Conservation (phyloP, 1,139 yeast genomes). For the Pichia sp. region DNA sequence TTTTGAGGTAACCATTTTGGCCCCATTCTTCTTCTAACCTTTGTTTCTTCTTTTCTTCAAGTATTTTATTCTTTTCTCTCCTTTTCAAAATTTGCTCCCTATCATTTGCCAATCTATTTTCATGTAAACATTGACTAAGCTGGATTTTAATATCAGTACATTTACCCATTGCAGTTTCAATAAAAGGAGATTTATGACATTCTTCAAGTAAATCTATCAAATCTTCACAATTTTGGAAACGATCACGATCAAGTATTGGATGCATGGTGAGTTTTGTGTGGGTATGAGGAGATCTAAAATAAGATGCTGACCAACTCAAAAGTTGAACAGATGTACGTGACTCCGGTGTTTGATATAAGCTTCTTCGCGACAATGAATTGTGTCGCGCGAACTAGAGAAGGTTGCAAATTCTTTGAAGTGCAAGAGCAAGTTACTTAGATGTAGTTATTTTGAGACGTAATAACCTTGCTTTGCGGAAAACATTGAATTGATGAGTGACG, state of each 20-base stretch:
- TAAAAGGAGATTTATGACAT: conserved; percentile 70
- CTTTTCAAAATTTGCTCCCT: conserved; percentile 53
- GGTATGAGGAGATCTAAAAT: too few relatives aligned
- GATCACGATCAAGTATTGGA: conserved; percentile 28
- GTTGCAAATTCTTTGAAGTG: not conserved
- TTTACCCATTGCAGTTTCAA: conserved; percentile 70
- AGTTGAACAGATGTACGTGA: not conserved
- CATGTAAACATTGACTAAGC: conserved; percentile 69
- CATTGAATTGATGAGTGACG: conserved; percentile 38
- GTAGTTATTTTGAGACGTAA: not conserved
- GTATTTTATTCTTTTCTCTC: conserved; percentile 46
- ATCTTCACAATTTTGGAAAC: conserved; percentile 50
- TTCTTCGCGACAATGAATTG: too few relatives aligned
- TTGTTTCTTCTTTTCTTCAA: conserved; percentile 51
- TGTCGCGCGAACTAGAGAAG: not conserved
- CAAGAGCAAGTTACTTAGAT: not conserved
- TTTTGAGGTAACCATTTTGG: conserved; percentile 62
- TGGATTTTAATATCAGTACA: conserved; percentile 85
- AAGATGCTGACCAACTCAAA: not conserved
- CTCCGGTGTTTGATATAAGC: too few relatives aligned
- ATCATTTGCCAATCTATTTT: conserved; percentile 64
- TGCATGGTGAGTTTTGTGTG: conserved; percentile 22
- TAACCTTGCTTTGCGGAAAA: not conserved
- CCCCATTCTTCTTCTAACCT: conserved; percentile 76
- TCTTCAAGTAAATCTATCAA: conserved; percentile 84